Base-by-base conservation (phyloP, 164 flowering plant genomes). In the Vitis labrusca region DNA sequence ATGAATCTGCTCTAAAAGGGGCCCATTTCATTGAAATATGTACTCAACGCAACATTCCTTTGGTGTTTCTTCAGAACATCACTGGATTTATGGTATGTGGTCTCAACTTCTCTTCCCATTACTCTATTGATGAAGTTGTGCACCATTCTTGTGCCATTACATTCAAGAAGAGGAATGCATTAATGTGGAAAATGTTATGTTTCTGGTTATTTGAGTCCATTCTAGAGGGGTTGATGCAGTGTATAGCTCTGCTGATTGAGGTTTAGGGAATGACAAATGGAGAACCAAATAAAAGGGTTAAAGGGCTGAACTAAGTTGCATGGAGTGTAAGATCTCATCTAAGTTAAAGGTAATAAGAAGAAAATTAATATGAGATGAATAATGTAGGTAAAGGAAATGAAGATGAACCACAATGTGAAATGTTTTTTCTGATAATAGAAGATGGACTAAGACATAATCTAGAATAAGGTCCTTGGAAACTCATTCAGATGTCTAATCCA, bases 1-100 rank as follows among this genome's bases (percentile, higher is more conserved):
- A 86, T 71, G 99, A 96, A 81, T 96, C 99, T 80, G 99, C 99
- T 65, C 64, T 93, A 14, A 96, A 96, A 81, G 99, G 99, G 64
- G 87, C 98, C 15, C 99, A 96, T 76, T 96, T 96, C 75, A 93
- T 96, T 73, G 97, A 96, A 77, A 55, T 93, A 62, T 93, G 98
- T 72, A 75, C 91, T 78, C 98, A 96, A 62, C 91, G 99, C 3
- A 90, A 91, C 75, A 96, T 96, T 71, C 99, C 99, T 19, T 76
- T 96, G 84, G 82, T 96, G 71, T 96, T 96, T 80, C 91, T 96
- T 67, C 98, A 96, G 90, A 96, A 93, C 67, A 95, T 91, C 72
- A 89, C 95, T 71, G 99, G 98, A 65, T 96, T 93, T 71, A 96
- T 93, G 99, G 97, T 96, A 91, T 17, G 74, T 10, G 13, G 54